Evolutionary conservation across 169 alveolate species (phyloP).

Genomic region (Eimeria praecox): DNA sequence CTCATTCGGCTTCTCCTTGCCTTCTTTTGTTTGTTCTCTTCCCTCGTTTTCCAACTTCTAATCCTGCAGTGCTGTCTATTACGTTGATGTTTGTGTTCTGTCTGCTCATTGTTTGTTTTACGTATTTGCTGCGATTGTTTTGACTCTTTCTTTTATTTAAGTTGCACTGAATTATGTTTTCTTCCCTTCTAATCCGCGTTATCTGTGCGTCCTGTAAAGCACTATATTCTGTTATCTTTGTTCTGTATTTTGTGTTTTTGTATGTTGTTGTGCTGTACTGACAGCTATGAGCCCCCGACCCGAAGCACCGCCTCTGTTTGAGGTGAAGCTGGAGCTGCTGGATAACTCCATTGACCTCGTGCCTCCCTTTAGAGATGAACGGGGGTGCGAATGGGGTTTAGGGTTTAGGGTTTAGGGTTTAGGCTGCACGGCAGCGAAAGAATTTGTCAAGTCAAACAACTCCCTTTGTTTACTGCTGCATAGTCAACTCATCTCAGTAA

Average conservation of each 20-base stretch:
- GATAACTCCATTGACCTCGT: conserved; percentile 90
- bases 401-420: not conserved
- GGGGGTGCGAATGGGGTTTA: conserved; percentile 46
- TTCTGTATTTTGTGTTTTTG: not conserved
- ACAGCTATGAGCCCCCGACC: conserved; percentile 87
- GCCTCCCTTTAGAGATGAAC: conserved; percentile 90
- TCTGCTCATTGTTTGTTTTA: no score
- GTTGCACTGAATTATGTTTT: not conserved
- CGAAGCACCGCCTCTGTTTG: conserved; percentile 94
- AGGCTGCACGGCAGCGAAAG: not conserved
- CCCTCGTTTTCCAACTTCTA: no score
- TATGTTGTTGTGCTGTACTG: not conserved
- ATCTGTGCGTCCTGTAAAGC: not conserved
- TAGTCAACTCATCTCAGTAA: no score
- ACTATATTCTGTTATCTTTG: not conserved
- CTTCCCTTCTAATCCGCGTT: not conserved
- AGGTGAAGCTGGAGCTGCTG: conserved; percentile 91
- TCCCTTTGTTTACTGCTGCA: no score
- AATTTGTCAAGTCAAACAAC: no score
- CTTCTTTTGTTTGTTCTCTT: not conserved
- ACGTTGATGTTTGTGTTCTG: not conserved
- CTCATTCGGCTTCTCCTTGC: not conserved
- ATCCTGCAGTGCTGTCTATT: no score
- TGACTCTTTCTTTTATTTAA: no score
- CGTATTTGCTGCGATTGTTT: not conserved